Evolutionary conservation across 2,329 filamentous ascomycete genomes (phyloP).

Genomic region (Elsinoe fawcettii): DNA sequence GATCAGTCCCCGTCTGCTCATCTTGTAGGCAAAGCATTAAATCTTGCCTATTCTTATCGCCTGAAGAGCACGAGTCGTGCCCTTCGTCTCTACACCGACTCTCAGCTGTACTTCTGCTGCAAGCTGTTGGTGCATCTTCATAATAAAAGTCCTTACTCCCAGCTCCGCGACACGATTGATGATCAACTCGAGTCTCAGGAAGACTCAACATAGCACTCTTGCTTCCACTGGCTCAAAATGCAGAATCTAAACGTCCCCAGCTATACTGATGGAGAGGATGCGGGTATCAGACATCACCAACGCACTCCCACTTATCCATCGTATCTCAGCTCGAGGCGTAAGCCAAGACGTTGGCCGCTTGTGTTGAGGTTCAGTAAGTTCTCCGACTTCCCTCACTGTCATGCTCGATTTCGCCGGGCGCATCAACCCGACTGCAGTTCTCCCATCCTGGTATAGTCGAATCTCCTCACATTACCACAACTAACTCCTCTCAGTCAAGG

Average conservation of each 20-base stretch:
- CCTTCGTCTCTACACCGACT: too few relatives aligned
- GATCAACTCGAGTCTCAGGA: too few relatives aligned
- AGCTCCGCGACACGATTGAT: too few relatives aligned
- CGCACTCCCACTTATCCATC: slow-evolving; percentile 35
- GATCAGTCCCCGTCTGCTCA: too few relatives aligned
- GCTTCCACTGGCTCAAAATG: not conserved
- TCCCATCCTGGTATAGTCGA: too few relatives aligned
- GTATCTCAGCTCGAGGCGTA: slow-evolving; percentile 34
- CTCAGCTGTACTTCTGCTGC: not conserved
- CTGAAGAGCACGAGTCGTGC: too few relatives aligned
- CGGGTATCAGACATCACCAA: not conserved
- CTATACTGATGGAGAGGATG: not conserved
- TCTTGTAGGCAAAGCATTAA: too few relatives aligned
- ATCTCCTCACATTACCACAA: not conserved
- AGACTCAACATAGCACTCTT: not conserved
- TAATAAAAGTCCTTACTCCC: too few relatives aligned
- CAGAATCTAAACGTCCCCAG: not conserved
- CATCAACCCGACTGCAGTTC: too few relatives aligned
- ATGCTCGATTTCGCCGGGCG: too few relatives aligned
- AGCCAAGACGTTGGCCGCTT: slow-evolving; percentile 51
- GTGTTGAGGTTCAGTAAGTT: slow-evolving; percentile 49
- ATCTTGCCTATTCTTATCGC: not conserved
- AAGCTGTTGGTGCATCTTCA: too few relatives aligned
- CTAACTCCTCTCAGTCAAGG: slow-evolving; percentile 39
- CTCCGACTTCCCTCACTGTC: too few relatives aligned